Base-by-base conservation (phyloP, 2,329 filamentous ascomycete genomes). In the Sporothrix phasma region DNA sequence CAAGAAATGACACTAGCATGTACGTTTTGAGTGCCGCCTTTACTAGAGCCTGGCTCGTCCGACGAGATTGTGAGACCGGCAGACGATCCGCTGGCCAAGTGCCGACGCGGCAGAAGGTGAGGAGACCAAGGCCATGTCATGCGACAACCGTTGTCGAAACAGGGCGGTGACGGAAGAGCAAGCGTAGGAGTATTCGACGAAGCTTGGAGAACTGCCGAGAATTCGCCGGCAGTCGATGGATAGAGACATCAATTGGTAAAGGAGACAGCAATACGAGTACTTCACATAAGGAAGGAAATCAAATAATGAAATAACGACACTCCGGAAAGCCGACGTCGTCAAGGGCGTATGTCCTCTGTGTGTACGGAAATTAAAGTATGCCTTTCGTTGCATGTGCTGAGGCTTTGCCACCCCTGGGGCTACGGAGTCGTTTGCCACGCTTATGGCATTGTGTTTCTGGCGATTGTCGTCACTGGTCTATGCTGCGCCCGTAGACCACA, bases 61-160 rank as follows among this genome's bases (percentile, higher is more conserved):
- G 11, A 56, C 24, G 1, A n/a, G 22, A 39, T 24, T 56, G 51
- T 56, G 51, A 56, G 51, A 56, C 51, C 51, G 51, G 51, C 37
- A 56, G 31, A 17, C n/a, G 31, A 56, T 56, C 51, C 51, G 51
- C 51, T 56, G 51, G 51, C 31, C 31, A 19, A 56, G 51, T 56
- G 51, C 31, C 51, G 51, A 19, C 15, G 37, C 43, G 22, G 54
- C 34, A 2, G 15, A 13, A 37, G 34, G 34, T 37, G 29, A n/a
- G 19, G 19, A 24, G 6, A 34, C 7, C 2, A 1, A 3, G 31
- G n/a, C 15, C 5, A 39, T 56, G n/a, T 24, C 19, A 56, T 56
- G 51, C 51, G 37, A 26, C n/a, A 56, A 1, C 51, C 31, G 19
- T 39, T 56, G 51, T 56, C 31, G 11, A 54, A 54, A 37, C 31